These are phyloP conservation scores for Pisolithus microcarpus DNA, from an alignment of 768 basidiomycete species.

Conservation along the genomic window DNA sequence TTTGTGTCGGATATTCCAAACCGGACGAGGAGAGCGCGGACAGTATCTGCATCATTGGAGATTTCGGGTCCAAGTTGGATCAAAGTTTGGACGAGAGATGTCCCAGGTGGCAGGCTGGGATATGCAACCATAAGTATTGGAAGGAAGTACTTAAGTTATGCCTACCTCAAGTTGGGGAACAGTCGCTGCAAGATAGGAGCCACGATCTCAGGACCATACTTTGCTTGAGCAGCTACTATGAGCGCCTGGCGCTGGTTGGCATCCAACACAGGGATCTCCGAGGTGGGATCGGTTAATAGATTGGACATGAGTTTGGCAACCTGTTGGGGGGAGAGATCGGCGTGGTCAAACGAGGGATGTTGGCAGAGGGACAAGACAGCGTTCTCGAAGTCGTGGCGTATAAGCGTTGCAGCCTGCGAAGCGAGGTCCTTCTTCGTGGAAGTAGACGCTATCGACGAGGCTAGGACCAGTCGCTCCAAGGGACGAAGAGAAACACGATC, in stretches of 20 bases:
- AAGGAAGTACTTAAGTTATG: slow-evolving; percentile 6
- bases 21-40: slow-evolving; percentile 61
- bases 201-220: slow-evolving; percentile 73
- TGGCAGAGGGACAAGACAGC: slow-evolving; percentile 71
- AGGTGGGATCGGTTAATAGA: slow-evolving; percentile 62
- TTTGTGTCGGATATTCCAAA: slow-evolving; percentile 69
- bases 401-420: slow-evolving; percentile 53
- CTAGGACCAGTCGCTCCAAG: slow-evolving; percentile 72
- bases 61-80: slow-evolving; percentile 76
- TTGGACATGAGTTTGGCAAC: slow-evolving; percentile 76
- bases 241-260: slow-evolving; percentile 67
- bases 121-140: slow-evolving; percentile 6
- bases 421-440: slow-evolving; percentile 54
- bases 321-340: slow-evolving; percentile 67
- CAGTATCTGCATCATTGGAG: slow-evolving; percentile 63
- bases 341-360: slow-evolving; percentile 75
- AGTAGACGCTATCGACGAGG: slow-evolving; percentile 63
- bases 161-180: slow-evolving; percentile 67
- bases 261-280: slow-evolving; percentile 67
- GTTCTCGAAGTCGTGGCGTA: slow-evolving; percentile 74
- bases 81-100: slow-evolving; percentile 67
- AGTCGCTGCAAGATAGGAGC: slow-evolving; percentile 69
- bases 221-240: slow-evolving; percentile 66
- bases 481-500: slow-evolving; percentile 77
- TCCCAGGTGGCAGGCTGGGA: slow-evolving; percentile 54